A percentile compares a stretch with the other conserved stretches of the same genome.
Evolutionary conservation across 306 rosid species (phyloP).

Genomic region (Quercus mongolica): DNA sequence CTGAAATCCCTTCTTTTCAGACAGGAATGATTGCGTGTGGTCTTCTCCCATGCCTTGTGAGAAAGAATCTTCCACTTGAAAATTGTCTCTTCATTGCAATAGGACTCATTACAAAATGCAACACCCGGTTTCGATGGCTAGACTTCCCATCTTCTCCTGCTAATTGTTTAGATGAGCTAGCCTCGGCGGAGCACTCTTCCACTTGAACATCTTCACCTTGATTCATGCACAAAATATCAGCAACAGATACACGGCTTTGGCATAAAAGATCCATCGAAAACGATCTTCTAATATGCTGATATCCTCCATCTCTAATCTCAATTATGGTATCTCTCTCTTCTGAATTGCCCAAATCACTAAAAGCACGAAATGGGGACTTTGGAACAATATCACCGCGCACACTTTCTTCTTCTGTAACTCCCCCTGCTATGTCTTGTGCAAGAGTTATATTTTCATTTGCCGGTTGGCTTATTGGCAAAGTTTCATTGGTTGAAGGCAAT

Average conservation of each 20-base stretch:
- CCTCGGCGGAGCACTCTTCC: conserved; percentile 39
- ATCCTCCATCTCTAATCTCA: conserved; percentile 57
- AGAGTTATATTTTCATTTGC: conserved; percentile 13
- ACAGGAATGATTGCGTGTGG: conserved; percentile 47
- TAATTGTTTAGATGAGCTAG: conserved; percentile 53
- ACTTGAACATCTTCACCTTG: conserved; percentile 36
- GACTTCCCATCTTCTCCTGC: conserved; percentile 45
- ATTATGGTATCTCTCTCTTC: conserved; percentile 56
- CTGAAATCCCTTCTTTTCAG: conserved; percentile 13
- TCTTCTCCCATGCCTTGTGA: conserved; percentile 54
- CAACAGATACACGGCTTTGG: conserved; percentile 33
- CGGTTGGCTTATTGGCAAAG: conserved; percentile 26
- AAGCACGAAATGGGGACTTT: conserved; percentile 50
- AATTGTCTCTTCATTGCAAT: conserved; percentile 85
- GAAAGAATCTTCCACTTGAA: conserved; percentile 75
- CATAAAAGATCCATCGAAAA: conserved; percentile 73
- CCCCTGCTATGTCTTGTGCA: conserved; percentile 25
- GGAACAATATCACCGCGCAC: conserved; percentile 11
- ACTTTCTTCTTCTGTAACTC: conserved; percentile 27
- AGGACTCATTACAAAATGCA: conserved; percentile 64
- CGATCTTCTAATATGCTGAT: conserved; percentile 57
- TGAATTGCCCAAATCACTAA: conserved; percentile 56
- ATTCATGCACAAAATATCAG: conserved; percentile 47
- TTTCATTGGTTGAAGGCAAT: conserved; percentile 28
- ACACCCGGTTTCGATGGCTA: conserved; percentile 39